Evolutionary conservation across 176 grass and related monocot genomes (phyloP), one percentile per base, ranked within the genome.

Genomic region (Aegilops longissima): DNA sequence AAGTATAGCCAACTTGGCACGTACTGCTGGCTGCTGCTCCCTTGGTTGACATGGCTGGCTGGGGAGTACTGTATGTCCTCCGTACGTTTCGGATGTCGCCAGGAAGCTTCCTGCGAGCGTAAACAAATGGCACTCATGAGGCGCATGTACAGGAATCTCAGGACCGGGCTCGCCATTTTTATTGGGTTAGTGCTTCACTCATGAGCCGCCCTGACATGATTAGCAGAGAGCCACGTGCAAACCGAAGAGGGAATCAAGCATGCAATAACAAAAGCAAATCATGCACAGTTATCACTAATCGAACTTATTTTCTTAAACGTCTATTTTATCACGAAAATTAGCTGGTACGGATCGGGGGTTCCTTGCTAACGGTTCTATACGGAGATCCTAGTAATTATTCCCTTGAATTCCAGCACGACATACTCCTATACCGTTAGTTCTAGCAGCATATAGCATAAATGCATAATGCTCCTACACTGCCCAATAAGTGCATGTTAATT

Each of bases 61-160:
- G 77, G 8, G 1, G 14, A 85, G 23, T 11, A 71, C 0, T n/a
- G 10, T 61, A 72, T 63, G 61, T 47, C 23, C 61, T 51, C 30
- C 14, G 70, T 44, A 17, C 77, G 36, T 36, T 9, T 52, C 34
- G 27, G 82, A 77, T 88, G 86, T 81, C 11, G 47, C 82, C 51
- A 35, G 3, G 86, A 91, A 88, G 78, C 64, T 88, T 88, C 82
- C 52, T 85, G 6, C 18, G 13, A 14, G 40, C 14, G 0, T 91
- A 78, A 88, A 82, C 14, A 85, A 88, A 31, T 25, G 77, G 51
- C 61, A 20, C 81, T 44, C 70, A 21, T 72, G 82, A 79, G 66
- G 64, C 77, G 70, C 63, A 82, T 91, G 86, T 82, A 82, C 82
- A 8, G 82, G 86, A 88, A 91, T 85, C 90, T 88, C 39, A 59